Percentiles rank a stretch among this genome's conserved stretches.
Conservation (phyloP, 306 rosid species). For the Chamaecrista fasciculata region DNA sequence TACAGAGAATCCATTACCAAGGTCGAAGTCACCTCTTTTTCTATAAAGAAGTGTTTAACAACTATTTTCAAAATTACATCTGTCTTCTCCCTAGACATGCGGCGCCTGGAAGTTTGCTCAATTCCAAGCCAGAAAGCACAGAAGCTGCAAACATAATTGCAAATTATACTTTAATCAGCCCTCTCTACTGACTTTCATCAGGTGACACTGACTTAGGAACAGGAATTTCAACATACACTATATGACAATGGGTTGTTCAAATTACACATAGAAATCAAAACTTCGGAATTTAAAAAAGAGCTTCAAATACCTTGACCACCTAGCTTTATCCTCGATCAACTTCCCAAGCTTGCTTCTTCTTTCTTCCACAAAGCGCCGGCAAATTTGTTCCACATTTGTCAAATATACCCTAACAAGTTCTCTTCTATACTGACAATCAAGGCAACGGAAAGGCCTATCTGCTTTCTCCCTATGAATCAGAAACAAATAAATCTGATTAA, state of each 20-base stretch:
- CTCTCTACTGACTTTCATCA: constrained; percentile 16
- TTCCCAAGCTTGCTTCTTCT: constrained; percentile 87
- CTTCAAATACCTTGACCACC: constrained; percentile 87
- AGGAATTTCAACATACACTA: constrained; percentile 10
- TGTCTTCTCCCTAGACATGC: constrained; percentile 91
- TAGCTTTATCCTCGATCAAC: constrained; percentile 88
- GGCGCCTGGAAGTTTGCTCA: constrained; percentile 82
- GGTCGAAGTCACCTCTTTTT: constrained; percentile 98
- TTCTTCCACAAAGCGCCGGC: constrained; percentile 98
- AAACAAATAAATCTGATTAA: constrained; percentile 27
- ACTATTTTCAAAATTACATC: constrained; percentile 85
- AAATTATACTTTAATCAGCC: constrained; percentile 26
- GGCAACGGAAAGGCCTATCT: constrained; percentile 96
- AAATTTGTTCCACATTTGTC: constrained; percentile 95
- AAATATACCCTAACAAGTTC: constrained; percentile 99
- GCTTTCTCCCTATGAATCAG: constrained; percentile 82
- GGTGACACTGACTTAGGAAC: constrained; percentile 13
- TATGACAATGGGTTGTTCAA: neutral
- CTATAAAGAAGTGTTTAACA: constrained; percentile 90
- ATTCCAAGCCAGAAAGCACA: constrained; percentile 89
- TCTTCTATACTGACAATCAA: constrained; percentile 96
- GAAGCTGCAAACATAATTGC: constrained; percentile 57
- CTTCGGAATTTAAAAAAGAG: constrained; percentile 20
- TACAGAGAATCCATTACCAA: constrained; percentile 96
- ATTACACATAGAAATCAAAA: neutral